phyloP scores from a whole-genome alignment of 2,329 filamentous ascomycete genomes.

The Stachybotrys chartarum region DNA sequence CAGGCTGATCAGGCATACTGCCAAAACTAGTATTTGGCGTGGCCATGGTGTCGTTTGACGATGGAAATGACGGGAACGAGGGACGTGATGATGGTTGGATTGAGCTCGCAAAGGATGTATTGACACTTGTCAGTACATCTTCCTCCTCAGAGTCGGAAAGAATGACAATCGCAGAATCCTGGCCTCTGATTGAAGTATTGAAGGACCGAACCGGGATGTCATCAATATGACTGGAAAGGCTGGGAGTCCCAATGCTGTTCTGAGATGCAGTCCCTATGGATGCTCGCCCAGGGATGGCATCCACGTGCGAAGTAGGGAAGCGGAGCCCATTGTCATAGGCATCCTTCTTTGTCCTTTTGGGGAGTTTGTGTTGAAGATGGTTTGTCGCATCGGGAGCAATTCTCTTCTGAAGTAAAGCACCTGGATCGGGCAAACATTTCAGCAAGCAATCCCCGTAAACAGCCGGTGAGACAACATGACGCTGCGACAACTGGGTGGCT shows the following conservation, averaged over 20 bases:
- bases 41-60: neutral
- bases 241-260: neutral
- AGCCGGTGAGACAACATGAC: slow-evolving; percentile 11
- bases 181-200: slow-evolving; percentile 1
- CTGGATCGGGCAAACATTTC: slow-evolving; percentile 5
- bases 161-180: neutral
- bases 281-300: slow-evolving; percentile 8
- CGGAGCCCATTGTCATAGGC: neutral
- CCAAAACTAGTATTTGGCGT: neutral
- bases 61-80: neutral
- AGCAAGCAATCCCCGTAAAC: slow-evolving; percentile 17
- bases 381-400: neutral
- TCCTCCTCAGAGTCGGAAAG: neutral
- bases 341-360: neutral
- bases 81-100: neutral
- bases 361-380: slow-evolving; percentile 5
- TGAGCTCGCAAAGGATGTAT: neutral
- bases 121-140: neutral
- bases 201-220: slow-evolving; percentile 13
- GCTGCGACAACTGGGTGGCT: slow-evolving; percentile 12
- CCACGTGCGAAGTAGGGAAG: slow-evolving; percentile 1
- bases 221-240: slow-evolving; percentile 8
- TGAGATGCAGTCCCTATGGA: neutral
- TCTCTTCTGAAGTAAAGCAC: neutral
- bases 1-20: neutral